phyloP scores from a whole-genome alignment of 345 rosid genomes.

The Sonneratia alba region DNA sequence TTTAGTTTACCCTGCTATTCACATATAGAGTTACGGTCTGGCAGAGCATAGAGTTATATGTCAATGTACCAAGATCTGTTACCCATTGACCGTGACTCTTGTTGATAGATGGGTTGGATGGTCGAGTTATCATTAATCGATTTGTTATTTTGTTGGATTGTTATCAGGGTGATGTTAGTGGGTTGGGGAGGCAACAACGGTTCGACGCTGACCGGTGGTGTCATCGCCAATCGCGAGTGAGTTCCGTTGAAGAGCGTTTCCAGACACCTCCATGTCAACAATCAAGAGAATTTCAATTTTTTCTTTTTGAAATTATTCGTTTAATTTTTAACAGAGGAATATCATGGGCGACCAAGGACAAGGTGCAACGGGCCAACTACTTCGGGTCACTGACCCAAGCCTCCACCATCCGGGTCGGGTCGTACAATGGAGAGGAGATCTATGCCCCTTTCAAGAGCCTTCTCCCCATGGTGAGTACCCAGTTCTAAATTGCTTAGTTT shows the following conservation, averaged over 20 bases:
- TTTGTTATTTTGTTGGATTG: not conserved
- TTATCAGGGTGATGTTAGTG: conserved; percentile 77
- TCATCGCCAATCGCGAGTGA: conserved; percentile 87
- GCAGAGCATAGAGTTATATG: too few species aligned
- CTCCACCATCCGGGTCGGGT: conserved; percentile 81
- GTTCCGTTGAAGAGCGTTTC: conserved; percentile 7
- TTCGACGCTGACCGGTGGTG: conserved; percentile 81
- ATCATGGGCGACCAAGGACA: conserved; percentile 99
- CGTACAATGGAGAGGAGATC: conserved; percentile 92
- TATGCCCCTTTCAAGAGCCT: conserved; percentile 96
- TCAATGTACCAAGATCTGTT: too few species aligned
- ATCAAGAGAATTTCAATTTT: not conserved
- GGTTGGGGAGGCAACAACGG: conserved; percentile 99
- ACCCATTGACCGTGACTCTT: too few species aligned
- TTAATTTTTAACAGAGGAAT: conserved; percentile 42
- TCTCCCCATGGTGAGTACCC: conserved; percentile 65
- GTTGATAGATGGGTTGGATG: not conserved
- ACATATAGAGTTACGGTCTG: too few species aligned
- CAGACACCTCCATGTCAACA: too few species aligned
- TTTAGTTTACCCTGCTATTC: too few species aligned
- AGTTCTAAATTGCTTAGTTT: not conserved
- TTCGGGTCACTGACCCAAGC: conserved; percentile 97
- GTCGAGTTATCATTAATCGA: not conserved
- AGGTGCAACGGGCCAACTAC: conserved; percentile 89
- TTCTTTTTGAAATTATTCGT: not conserved